Conservation (phyloP, 108 stramenopile species). For the Nitzschia sp. region DNA sequence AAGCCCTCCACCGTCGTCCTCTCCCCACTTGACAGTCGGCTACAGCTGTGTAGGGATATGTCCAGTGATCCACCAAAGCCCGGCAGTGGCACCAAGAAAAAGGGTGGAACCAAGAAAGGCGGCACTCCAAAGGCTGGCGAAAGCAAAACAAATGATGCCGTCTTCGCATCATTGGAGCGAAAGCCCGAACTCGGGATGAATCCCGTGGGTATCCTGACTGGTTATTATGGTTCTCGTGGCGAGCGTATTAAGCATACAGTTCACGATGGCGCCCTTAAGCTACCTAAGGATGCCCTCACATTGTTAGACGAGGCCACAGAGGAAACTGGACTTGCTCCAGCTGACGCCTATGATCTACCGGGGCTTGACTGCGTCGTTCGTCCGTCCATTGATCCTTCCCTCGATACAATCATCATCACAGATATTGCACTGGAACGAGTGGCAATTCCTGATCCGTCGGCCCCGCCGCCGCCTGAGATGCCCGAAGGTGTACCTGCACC, state of each 20-base stretch:
- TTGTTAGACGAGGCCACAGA: constrained; percentile 37
- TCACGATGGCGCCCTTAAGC: constrained; percentile 69
- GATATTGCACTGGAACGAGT: constrained; percentile 29
- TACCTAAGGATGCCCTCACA: constrained; percentile 58
- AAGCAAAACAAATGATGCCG: neutral
- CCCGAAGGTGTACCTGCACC: neutral
- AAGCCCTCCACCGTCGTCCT: no score
- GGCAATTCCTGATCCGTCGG: constrained; percentile 1
- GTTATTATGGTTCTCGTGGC: constrained; percentile 56
- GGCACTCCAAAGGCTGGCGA: constrained; percentile 2
- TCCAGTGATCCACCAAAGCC: constrained; percentile 1
- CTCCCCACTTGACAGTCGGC: no score
- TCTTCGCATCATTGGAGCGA: constrained; percentile 22
- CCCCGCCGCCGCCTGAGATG: neutral
- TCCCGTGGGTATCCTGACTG: constrained; percentile 64
- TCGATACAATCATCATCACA: constrained; percentile 29
- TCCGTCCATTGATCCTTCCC: constrained; percentile 39
- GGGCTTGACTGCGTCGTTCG: constrained; percentile 46
- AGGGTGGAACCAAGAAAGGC: constrained; percentile 29
- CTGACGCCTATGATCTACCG: constrained; percentile 29
- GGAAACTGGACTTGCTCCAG: constrained; percentile 9
- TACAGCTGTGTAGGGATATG: neutral
- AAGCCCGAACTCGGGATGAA: constrained; percentile 46
- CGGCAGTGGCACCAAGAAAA: constrained; percentile 19
- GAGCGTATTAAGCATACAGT: constrained; percentile 65